Conservation (phyloP, 108 stramenopile species). For the Tribonema minus region DNA sequence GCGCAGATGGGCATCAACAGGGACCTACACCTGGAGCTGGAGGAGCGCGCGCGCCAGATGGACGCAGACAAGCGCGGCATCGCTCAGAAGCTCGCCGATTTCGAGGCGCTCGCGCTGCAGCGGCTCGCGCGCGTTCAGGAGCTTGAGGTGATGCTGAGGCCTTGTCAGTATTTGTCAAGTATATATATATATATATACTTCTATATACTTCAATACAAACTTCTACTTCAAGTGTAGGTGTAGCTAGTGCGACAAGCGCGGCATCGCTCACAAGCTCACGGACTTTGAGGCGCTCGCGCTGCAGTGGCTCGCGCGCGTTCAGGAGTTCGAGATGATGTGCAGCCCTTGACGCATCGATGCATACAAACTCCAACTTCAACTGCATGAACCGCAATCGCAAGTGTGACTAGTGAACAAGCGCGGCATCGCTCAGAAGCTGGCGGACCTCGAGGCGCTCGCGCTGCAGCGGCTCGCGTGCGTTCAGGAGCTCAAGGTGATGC, state of each 20-base stretch:
- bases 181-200: too few species aligned
- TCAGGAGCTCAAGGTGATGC: too few species aligned
- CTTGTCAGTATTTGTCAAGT: too few species aligned
- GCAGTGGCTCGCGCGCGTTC: constrained; percentile 41
- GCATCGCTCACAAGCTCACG: constrained; percentile 40
- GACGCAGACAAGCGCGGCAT: constrained; percentile 51
- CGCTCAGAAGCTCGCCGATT: constrained; percentile 45
- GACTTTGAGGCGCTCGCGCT: constrained; percentile 57
- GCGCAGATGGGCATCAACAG: constrained; percentile 62
- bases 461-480: constrained; percentile 44
- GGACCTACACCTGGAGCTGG: constrained; percentile 62
- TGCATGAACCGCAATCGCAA: too few species aligned
- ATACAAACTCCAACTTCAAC: too few species aligned
- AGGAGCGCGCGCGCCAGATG: constrained; percentile 28
- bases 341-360: too few species aligned
- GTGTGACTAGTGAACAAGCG: constrained; percentile 53
- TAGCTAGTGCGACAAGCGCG: constrained; percentile 54
- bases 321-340: too few species aligned
- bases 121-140: constrained; percentile 47
- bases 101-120: constrained; percentile 50
- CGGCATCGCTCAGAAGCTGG: constrained; percentile 43
- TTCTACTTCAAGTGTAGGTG: too few species aligned
- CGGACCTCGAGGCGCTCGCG: constrained; percentile 55
- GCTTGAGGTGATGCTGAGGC: too few species aligned
- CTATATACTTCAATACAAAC: too few species aligned